phyloP scores from a whole-genome alignment of 2,329 filamentous ascomycete species.

The Colletotrichum nymphaeae region DNA sequence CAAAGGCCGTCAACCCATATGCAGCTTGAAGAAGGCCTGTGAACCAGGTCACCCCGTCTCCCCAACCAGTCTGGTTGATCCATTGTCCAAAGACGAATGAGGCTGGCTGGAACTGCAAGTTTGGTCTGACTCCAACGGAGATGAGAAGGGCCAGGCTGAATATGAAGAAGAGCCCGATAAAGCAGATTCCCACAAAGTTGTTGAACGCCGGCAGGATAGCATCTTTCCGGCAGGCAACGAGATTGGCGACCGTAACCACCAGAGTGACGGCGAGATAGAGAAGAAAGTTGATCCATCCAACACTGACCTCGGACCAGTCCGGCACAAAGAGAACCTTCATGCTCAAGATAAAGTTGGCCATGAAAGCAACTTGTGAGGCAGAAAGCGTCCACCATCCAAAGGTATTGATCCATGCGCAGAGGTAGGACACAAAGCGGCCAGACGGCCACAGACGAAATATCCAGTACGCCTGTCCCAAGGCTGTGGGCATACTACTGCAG shows the following conservation, averaged over 20 bases:
- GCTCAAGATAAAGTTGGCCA: conserved; percentile 65
- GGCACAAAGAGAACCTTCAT: background rate
- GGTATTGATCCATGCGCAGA: conserved; percentile 70
- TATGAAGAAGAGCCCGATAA: background rate
- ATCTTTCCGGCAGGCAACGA: background rate
- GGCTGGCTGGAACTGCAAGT: conserved; percentile 58
- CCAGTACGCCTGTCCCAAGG: conserved; percentile 71
- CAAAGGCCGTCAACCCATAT: conserved; percentile 67
- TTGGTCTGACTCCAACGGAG: conserved; percentile 57
- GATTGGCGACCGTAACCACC: background rate
- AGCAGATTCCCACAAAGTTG: background rate
- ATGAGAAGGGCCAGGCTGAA: conserved; percentile 54
- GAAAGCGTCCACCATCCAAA: conserved; percentile 70
- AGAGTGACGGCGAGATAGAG: background rate
- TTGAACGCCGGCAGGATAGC: background rate
- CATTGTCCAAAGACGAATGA: conserved; percentile 65
- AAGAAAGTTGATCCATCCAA: background rate
- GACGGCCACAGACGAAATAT: conserved; percentile 52
- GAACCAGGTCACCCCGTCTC: conserved; percentile 67
- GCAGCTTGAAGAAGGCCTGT: conserved; percentile 67
- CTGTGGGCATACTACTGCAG: conserved; percentile 49
- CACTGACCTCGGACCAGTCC: background rate
- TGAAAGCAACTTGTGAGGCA: conserved; percentile 67
- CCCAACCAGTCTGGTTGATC: conserved; percentile 63
- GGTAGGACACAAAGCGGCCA: conserved; percentile 64